Percentiles rank a stretch among this genome's conserved stretches.
phyloP scores from a whole-genome alignment of 495 filamentous ascomycete genomes.

The Talaromyces thailandensis region DNA sequence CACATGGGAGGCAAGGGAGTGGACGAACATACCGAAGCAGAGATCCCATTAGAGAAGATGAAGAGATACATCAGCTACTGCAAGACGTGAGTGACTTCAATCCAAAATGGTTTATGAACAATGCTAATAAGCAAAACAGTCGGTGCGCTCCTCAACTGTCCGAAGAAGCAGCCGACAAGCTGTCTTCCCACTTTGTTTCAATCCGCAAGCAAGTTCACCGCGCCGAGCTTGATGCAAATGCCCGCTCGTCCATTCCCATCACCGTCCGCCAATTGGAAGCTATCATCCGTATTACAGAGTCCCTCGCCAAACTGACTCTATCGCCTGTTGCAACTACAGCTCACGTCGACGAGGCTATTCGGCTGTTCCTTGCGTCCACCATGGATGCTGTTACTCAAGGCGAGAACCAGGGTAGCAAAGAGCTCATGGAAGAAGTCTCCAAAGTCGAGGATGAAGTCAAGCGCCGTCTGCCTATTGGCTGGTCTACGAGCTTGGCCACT shows the following conservation, averaged over 20 bases:
- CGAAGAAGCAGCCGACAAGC: conserved; percentile 88
- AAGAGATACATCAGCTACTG: conserved; percentile 97
- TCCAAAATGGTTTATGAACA: not conserved
- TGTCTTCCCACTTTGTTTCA: conserved; percentile 93
- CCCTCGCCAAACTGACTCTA: conserved; percentile 83
- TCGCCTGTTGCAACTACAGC: conserved; percentile 76
- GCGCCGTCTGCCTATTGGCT: conserved; percentile 83
- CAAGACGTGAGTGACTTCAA: conserved; percentile 58
- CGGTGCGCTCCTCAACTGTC: conserved; percentile 90
- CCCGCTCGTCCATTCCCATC: conserved; percentile 89
- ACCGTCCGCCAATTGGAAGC: conserved; percentile 96
- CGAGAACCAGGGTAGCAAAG: conserved; percentile 66
- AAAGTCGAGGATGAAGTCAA: conserved; percentile 90
- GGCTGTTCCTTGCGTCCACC: conserved; percentile 90
- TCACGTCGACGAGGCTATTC: conserved; percentile 97
- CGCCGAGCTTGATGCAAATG: conserved; percentile 75
- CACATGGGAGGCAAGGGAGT: conserved; percentile 86
- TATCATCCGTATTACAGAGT: conserved; percentile 94
- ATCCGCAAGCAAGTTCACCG: conserved; percentile 93
- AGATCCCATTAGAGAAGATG: conserved; percentile 93
- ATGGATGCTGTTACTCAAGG: conserved; percentile 98
- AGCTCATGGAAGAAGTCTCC: conserved; percentile 79
- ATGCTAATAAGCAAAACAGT: conserved; percentile 27
- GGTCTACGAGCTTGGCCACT: conserved; percentile 83
- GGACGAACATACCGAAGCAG: conserved; percentile 75